phyloP scores from a whole-genome alignment of 2,329 filamentous ascomycete species.

The Colletotrichum siamense region DNA sequence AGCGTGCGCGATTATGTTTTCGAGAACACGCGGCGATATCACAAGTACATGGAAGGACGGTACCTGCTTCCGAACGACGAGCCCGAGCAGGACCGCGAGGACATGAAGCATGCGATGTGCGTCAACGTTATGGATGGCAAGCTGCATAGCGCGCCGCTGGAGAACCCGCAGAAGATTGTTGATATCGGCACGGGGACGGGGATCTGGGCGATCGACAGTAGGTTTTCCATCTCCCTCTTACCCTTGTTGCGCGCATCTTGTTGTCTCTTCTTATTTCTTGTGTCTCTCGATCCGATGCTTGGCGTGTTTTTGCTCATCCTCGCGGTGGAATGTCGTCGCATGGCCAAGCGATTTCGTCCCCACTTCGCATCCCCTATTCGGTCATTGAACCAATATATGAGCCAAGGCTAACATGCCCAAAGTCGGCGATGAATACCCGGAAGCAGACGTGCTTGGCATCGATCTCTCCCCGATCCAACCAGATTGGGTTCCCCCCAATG shows the following conservation, averaged over 20 bases:
- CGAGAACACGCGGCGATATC: slow-evolving; percentile 44
- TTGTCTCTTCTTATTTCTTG: neutral
- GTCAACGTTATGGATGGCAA: slow-evolving; percentile 40
- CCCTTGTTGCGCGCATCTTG: neutral
- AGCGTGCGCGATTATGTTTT: slow-evolving; percentile 29
- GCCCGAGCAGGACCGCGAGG: slow-evolving; percentile 18
- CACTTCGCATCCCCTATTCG: neutral
- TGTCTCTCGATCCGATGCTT: neutral
- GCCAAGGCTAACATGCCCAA: neutral
- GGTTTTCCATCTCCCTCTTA: neutral
- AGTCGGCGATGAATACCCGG: slow-evolving; percentile 42
- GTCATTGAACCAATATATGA: neutral
- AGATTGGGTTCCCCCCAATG: slow-evolving; percentile 43
- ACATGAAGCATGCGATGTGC: slow-evolving; percentile 21
- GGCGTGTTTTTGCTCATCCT: neutral
- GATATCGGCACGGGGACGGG: slow-evolving; percentile 50
- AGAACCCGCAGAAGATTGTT: slow-evolving; percentile 44
- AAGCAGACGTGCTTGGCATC: slow-evolving; percentile 41
- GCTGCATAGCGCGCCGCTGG: slow-evolving; percentile 37
- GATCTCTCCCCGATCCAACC: slow-evolving; percentile 46
- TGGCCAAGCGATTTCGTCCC: neutral
- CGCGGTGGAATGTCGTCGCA: neutral
- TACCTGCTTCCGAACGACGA: slow-evolving; percentile 46
- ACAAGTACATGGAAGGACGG: slow-evolving; percentile 45
- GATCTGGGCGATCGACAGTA: slow-evolving; percentile 48